Evolutionary conservation across 2,329 filamentous ascomycete genomes (phyloP), one percentile per base, ranked within the genome.

Genomic region (Botrytis elliptica): DNA sequence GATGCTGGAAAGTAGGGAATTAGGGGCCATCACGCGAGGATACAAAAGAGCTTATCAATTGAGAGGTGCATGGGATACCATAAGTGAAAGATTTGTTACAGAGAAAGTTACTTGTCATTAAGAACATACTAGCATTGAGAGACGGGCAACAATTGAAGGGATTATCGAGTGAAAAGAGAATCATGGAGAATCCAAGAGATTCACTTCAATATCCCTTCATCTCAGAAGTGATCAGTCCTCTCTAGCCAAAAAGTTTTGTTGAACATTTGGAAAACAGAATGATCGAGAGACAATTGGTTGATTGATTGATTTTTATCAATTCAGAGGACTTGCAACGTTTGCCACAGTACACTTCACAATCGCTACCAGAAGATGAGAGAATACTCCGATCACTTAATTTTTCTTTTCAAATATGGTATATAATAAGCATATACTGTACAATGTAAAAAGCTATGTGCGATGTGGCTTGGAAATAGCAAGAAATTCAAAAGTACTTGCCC

Each of bases 1-100:
- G 93, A 97, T 80, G 85, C 88, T n/a, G 90, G 90, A 73, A 94
- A 94, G 86, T 82, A 78, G 52, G 52, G n/a, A 33, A 57, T 57
- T 9, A n/a, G 8, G 36, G 18, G 49, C 4, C 25, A 57, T 57
- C 33, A 42, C 22, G 49, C 49, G 10, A 68, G 46, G 49, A 25
- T 36, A 33, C 49, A 22, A 20, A 67, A 20, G 49, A 8, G 42
- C 29, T 5, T n/a, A 68, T 22, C 49, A 42, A 57, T 57, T 42
- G 63, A 65, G 42, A 18, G 33, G 14, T 42, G 29, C 38, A 57
- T 57, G 49, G 10, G 49, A 68, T 68, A 68, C 49, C 49, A 57
- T 12, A 57, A 42, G 42, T 42, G 49, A 68, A 42, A 25, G 55
- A 57, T 68, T 68, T 22, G 10, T 57, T 33, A 5, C 18, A 22